Base-by-base conservation (phyloP, 805 yeast genomes). In the Ogataea ramenticola region DNA sequence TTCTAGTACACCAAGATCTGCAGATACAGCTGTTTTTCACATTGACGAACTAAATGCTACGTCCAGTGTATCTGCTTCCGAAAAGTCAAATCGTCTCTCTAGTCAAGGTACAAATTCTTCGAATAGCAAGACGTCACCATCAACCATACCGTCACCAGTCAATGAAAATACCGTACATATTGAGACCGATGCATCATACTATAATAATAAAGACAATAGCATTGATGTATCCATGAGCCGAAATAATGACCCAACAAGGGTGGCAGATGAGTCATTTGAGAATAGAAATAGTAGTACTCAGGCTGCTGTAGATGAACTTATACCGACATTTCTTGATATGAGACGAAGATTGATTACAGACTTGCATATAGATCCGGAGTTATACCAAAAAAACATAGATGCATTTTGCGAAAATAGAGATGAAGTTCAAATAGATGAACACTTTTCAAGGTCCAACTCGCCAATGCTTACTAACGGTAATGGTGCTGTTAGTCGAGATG, bases 321-420 rank as follows among this genome's bases (percentile, higher is more conserved):
- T 21, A 15, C 12, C 32, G 8, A 24, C 36, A 2, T 33, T 36
- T 11, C 26, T 21, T 12, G 42, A 24, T 30, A 62, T 73, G 37
- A 55, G 77, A 24, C 65, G 61, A 42, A 59, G 66, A 3, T 56
- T 76, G 39, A 64, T 68, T 57, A 62, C 63, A 12, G 77, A 70
- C 31, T 59, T 66, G 44, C 68, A 71, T 46, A 60, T 73, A 7
- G 72, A 72, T 40, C 55, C 66, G 46, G 30, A 56, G 45, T 40
- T 43, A 31, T 34, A 52, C 47, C 21, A 53, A 34, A 43, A 47
- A 19, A 33, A 49, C 3, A 24, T 44, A 15, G 41, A 43, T 21
- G 24, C 45, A 2, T 24, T 43, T 29, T 42, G 45, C 33, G 31
- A 43, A 15, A 4, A 43, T 4, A 49, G 20, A 17, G 31, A 43